phyloP scores from a whole-genome alignment of 1,284 basidiomycete genomes.

The Ganoderma lingzhi region DNA sequence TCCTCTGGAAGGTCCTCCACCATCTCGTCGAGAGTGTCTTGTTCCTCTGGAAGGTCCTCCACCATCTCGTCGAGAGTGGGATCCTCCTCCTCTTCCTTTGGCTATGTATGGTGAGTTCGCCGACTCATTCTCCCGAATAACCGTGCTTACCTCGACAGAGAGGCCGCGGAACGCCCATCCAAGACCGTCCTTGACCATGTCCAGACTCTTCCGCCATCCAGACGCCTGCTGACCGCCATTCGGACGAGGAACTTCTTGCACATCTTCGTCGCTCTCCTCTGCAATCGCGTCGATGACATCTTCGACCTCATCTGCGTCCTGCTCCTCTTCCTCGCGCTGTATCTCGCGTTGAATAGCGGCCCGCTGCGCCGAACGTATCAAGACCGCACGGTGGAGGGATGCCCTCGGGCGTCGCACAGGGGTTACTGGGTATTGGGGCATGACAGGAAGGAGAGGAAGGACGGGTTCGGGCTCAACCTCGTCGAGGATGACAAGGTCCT shows the following conservation, averaged over 20 bases:
- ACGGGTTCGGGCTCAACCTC: constrained; percentile 49
- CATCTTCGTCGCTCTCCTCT: constrained; percentile 40
- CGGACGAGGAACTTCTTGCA: constrained; percentile 37
- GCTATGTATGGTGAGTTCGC: constrained; percentile 17
- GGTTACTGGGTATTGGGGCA: constrained; percentile 49
- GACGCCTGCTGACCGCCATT: constrained; percentile 40
- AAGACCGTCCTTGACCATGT: constrained; percentile 41
- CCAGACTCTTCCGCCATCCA: constrained; percentile 46
- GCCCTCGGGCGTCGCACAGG: constrained; percentile 52
- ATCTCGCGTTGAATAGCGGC: constrained; percentile 52
- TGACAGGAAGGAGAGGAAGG: constrained; percentile 32
- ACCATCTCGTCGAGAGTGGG: no score
- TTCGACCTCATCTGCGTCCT: constrained; percentile 44
- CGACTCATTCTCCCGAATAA: no score
- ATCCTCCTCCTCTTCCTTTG: constrained; percentile 34
- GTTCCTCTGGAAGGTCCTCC: no score
- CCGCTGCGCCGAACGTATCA: constrained; percentile 73
- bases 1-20: no score
- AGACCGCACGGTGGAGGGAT: constrained; percentile 71
- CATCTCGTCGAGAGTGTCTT: constrained; percentile 15
- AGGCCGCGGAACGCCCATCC: constrained; percentile 46
- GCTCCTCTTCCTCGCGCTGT: constrained; percentile 50
- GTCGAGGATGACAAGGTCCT: constrained; percentile 76
- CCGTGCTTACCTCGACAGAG: constrained; percentile 35
- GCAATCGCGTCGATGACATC: constrained; percentile 39